phyloP scores from a whole-genome alignment of 495 filamentous ascomycete species.

The Penicillium cinerascens region DNA sequence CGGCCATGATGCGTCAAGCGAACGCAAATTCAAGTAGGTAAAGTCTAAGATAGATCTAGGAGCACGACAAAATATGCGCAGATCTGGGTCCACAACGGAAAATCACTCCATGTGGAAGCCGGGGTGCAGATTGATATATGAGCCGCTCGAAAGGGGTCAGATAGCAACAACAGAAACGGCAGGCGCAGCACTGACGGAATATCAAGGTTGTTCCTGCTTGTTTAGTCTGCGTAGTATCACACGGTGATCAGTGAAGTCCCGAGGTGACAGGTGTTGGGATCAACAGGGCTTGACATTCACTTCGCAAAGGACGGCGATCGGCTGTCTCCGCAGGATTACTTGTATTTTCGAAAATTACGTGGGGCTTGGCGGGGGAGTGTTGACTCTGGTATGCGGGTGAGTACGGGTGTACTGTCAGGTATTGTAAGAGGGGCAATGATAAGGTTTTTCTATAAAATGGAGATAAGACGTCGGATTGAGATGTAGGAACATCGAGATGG shows the following conservation, averaged over 20 bases:
- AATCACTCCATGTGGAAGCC: slow-evolving; percentile 3
- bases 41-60: background rate
- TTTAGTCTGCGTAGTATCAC: slow-evolving; percentile 6
- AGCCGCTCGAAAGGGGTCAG: background rate
- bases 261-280: background rate
- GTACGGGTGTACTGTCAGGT: slow-evolving; percentile 5
- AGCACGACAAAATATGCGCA: background rate
- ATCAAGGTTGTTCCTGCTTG: slow-evolving; percentile 12
- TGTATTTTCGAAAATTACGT: background rate
- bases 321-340: slow-evolving; percentile 2
- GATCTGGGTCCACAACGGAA: background rate
- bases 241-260: background rate
- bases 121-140: slow-evolving; percentile 13
- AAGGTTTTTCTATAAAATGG: background rate
- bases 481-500: too few species aligned
- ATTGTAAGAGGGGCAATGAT: slow-evolving; percentile 8
- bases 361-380: too few species aligned
- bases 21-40: background rate
- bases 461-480: too few species aligned
- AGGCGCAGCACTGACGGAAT: background rate
- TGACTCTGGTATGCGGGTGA: background rate
- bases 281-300: background rate
- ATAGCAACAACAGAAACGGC: background rate
- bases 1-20: slow-evolving; percentile 10
- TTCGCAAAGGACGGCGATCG: slow-evolving; percentile 1